Percentiles rank a stretch among this genome's conserved stretches.
Evolutionary conservation across 2,329 filamentous ascomycete genomes (phyloP).

Genomic region (Fusarium poae): DNA sequence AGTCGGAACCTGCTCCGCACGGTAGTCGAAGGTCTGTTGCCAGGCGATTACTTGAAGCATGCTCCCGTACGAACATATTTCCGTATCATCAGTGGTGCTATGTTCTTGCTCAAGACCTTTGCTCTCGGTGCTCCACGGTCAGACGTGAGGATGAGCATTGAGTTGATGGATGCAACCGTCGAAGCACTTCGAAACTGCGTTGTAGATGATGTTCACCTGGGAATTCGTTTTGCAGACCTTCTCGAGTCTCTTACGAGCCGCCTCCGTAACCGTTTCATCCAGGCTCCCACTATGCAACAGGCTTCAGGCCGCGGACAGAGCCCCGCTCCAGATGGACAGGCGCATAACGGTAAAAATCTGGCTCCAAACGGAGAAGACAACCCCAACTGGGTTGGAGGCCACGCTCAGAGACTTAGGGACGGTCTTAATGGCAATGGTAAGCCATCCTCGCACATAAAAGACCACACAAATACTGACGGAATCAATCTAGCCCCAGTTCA

Average conservation of each 20-base stretch:
- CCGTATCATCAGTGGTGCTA: slow-evolving; percentile 85
- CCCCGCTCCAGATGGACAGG: slow-evolving; percentile 52
- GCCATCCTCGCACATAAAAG: slow-evolving; percentile 21
- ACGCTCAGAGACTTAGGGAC: slow-evolving; percentile 58
- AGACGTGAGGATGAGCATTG: slow-evolving; percentile 81
- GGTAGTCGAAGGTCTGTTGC: slow-evolving; percentile 81
- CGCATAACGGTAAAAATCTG: slow-evolving; percentile 47
- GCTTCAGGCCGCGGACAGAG: slow-evolving; percentile 58
- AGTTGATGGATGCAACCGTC: slow-evolving; percentile 80
- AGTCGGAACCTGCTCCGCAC: slow-evolving; percentile 81
- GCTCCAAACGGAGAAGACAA: slow-evolving; percentile 46
- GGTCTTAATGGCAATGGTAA: slow-evolving; percentile 56
- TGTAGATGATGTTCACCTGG: slow-evolving; percentile 86
- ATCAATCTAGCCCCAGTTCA: slow-evolving; percentile 52
- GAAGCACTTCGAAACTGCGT: slow-evolving; percentile 81
- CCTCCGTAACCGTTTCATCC: slow-evolving; percentile 80
- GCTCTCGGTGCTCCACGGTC: slow-evolving; percentile 82
- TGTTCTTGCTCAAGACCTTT: slow-evolving; percentile 88
- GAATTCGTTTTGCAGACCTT: slow-evolving; percentile 85
- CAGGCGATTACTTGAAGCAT: slow-evolving; percentile 82
- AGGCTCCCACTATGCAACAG: slow-evolving; percentile 65
- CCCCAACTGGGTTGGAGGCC: slow-evolving; percentile 53
- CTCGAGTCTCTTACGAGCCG: slow-evolving; percentile 83
- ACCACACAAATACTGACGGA: slow-evolving; percentile 26
- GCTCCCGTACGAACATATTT: slow-evolving; percentile 88